phyloP scores from a whole-genome alignment of 805 yeast genomes.

The Spathaspora girioi region DNA sequence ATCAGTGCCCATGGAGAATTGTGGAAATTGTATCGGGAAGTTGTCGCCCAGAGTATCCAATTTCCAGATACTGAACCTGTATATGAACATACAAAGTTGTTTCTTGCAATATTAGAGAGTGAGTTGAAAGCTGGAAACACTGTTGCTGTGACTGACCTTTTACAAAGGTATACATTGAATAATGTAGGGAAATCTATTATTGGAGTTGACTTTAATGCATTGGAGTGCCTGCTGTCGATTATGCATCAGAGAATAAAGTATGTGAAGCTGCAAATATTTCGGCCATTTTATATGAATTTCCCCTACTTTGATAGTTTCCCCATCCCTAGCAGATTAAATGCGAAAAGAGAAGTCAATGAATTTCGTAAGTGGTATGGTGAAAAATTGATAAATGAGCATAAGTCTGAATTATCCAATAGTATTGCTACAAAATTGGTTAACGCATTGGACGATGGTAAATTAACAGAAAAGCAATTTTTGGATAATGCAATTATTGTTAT shows the following conservation, averaged over 20 bases:
- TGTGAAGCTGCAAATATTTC: slow-evolving; percentile 51
- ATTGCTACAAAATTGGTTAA: slow-evolving; percentile 41
- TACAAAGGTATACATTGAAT: slow-evolving; percentile 46
- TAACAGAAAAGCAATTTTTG: slow-evolving; percentile 44
- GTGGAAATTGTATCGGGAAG: slow-evolving; percentile 48
- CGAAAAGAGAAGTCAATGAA: slow-evolving; percentile 37
- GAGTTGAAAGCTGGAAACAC: slow-evolving; percentile 8
- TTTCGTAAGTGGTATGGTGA: slow-evolving; percentile 36
- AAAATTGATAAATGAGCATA: slow-evolving; percentile 20
- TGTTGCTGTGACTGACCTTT: slow-evolving; percentile 31
- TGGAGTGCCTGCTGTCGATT: slow-evolving; percentile 24
- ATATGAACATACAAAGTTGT: slow-evolving; percentile 30
- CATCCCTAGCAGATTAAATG: slow-evolving; percentile 42
- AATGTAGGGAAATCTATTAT: slow-evolving; percentile 49
- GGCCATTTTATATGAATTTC: slow-evolving; percentile 51
- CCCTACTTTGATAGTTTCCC: slow-evolving; percentile 52
- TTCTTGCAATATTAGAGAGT: slow-evolving; percentile 22
- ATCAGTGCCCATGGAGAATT: slow-evolving; percentile 53
- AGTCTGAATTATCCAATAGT: slow-evolving; percentile 23
- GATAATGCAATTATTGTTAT: slow-evolving; percentile 54
- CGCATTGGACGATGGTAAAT: slow-evolving; percentile 31
- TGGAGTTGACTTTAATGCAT: slow-evolving; percentile 45
- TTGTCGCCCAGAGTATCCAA: slow-evolving; percentile 46
- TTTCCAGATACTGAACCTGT: slow-evolving; percentile 43
- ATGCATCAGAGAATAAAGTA: slow-evolving; percentile 38